Percentiles rank a stretch among this genome's conserved stretches.
Evolutionary conservation across 2,329 filamentous ascomycete genomes (phyloP).

Genomic region (Fusarium dlaminii): DNA sequence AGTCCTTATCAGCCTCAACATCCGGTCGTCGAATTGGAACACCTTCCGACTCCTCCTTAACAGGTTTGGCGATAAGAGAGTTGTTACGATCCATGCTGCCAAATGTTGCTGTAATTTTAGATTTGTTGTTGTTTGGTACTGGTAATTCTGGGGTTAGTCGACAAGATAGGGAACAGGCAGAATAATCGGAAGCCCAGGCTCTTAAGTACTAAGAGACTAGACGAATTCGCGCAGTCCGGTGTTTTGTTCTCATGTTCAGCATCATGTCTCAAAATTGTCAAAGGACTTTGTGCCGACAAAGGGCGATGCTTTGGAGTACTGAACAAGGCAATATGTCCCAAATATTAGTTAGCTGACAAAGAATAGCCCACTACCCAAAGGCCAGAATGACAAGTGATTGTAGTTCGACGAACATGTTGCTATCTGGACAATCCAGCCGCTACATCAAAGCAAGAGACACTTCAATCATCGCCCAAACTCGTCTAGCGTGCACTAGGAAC

Average conservation of each 20-base stretch:
- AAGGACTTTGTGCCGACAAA: background rate
- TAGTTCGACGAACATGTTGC: background rate
- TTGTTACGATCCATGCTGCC: background rate
- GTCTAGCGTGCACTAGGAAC: slow-evolving; percentile 17
- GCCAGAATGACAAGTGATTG: background rate
- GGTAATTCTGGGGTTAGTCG: no score
- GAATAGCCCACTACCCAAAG: no score
- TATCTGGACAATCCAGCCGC: no score
- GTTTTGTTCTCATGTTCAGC: background rate
- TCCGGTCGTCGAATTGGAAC: background rate
- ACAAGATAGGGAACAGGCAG: background rate
- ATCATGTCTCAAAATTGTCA: background rate
- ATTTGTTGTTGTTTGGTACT: background rate
- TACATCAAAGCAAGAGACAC: background rate
- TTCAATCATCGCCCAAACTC: background rate
- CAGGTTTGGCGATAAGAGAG: accelerated
- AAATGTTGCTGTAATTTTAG: no score
- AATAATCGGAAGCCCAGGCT: no score
- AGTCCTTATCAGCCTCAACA: no score
- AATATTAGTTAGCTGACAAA: accelerated
- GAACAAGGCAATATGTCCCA: background rate
- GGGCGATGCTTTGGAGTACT: background rate
- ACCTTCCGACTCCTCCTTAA: no score
- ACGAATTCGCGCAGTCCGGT: no score
- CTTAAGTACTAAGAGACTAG: background rate